A percentile compares a stretch with the other conserved stretches of the same genome.
phyloP scores from a whole-genome alignment of 1,284 basidiomycete species.

The Clitocybe nebularis region DNA sequence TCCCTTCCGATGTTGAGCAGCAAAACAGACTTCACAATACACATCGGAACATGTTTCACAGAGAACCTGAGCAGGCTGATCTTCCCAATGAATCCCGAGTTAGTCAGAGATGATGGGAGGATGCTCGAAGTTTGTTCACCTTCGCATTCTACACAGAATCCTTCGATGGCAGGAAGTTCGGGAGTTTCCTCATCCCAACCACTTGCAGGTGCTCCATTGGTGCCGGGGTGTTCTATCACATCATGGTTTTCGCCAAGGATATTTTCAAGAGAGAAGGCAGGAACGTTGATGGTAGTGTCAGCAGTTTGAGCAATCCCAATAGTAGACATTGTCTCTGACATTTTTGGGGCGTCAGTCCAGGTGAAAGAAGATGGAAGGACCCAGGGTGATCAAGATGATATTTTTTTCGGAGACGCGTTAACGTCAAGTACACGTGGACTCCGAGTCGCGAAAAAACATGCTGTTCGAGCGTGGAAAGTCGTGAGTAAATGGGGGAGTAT shows the following conservation, averaged over 20 bases:
- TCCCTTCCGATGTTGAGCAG: slow-evolving; percentile 77
- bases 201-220: slow-evolving; percentile 33
- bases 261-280: slow-evolving; percentile 57
- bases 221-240: slow-evolving; percentile 48
- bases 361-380: no score
- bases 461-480: no score
- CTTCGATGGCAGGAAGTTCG: slow-evolving; percentile 48
- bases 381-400: no score
- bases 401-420: slow-evolving; percentile 14
- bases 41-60: slow-evolving; percentile 69
- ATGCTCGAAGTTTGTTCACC: slow-evolving; percentile 39
- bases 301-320: slow-evolving; percentile 13
- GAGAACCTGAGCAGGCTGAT: slow-evolving; percentile 72
- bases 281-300: slow-evolving; percentile 13
- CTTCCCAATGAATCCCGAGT: slow-evolving; percentile 34
- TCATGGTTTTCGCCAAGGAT: slow-evolving; percentile 63
- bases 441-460: no score
- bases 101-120: slow-evolving; percentile 2
- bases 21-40: slow-evolving; percentile 81
- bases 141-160: slow-evolving; percentile 80
- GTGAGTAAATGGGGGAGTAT: no score
- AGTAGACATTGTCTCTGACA: slow-evolving; percentile 13
- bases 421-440: slow-evolving; percentile 14
- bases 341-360: no score
- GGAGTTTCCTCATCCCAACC: slow-evolving; percentile 66